A percentile compares a stretch with the other conserved stretches of the same genome.
Evolutionary conservation across 306 rosid species (phyloP).

Genomic region (Betula pendula): DNA sequence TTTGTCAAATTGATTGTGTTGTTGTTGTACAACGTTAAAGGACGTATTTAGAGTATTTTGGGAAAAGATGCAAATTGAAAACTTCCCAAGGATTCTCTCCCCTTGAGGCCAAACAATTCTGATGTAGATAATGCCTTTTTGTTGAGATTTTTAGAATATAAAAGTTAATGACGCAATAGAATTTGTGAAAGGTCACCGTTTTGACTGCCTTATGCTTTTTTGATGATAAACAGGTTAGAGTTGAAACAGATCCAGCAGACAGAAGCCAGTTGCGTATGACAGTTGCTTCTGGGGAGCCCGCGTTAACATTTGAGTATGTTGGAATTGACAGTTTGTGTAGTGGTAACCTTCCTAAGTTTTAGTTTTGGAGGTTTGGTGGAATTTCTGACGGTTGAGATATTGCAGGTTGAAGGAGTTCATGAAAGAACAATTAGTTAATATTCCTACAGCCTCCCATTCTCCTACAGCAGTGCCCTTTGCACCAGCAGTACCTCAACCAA

Average conservation of each 20-base stretch:
- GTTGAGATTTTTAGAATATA: background rate
- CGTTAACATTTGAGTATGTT: constrained; percentile 82
- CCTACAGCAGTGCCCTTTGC: constrained; percentile 51
- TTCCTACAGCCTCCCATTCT: constrained; percentile 45
- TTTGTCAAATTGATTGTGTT: background rate
- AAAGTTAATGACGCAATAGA: constrained; percentile 2
- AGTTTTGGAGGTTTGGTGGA: background rate
- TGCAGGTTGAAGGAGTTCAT: constrained; percentile 92
- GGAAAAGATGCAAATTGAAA: background rate
- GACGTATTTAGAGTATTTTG: background rate
- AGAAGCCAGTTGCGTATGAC: constrained; percentile 98
- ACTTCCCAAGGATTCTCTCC: background rate
- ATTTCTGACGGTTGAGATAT: constrained; percentile 26
- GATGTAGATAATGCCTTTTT: background rate
- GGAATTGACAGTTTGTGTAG: constrained; percentile 7
- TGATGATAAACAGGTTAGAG: constrained; percentile 58
- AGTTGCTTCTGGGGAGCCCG: constrained; percentile 93
- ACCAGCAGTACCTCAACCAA: constrained; percentile 54
- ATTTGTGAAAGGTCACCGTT: constrained; percentile 1
- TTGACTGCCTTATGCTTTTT: constrained; percentile 23
- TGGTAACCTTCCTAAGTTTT: constrained; percentile 1
- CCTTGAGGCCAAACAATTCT: no score
- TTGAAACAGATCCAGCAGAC: constrained; percentile 99
- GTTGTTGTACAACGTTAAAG: no score
- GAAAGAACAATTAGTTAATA: constrained; percentile 79